phyloP scores from a whole-genome alignment of 352 stramenopile genomes.

The Pythium rhizo-oryzae region DNA sequence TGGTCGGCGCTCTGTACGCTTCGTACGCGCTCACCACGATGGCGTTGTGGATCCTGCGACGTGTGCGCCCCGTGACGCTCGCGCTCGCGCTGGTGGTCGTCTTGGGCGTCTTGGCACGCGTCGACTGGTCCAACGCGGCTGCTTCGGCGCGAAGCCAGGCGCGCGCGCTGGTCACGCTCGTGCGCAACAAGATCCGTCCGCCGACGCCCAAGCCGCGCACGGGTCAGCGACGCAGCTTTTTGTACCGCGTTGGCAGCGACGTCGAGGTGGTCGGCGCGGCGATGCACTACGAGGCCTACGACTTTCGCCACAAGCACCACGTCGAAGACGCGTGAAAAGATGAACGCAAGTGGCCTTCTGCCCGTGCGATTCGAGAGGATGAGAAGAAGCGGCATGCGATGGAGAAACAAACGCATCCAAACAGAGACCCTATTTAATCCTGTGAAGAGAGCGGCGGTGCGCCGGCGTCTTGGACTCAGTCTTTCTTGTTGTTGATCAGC shows the following conservation, averaged over 20 bases:
- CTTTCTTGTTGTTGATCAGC: conserved; percentile 19
- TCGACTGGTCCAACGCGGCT: conserved; percentile 36
- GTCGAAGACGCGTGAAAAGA: background rate
- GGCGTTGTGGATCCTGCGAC: conserved; percentile 23
- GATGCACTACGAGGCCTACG: conserved; percentile 16
- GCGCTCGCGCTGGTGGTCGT: conserved; percentile 45
- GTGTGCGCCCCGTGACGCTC: conserved; percentile 35
- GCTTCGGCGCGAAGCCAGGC: background rate
- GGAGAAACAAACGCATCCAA: no score
- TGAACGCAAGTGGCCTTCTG: background rate
- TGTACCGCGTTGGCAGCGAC: conserved; percentile 23
- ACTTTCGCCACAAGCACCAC: conserved; percentile 15
- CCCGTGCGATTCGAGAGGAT: background rate
- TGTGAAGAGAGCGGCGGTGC: background rate
- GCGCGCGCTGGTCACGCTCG: background rate
- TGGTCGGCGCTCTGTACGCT: conserved; percentile 37
- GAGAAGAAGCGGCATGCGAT: background rate
- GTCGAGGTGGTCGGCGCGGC: conserved; percentile 27
- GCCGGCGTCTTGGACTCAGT: background rate
- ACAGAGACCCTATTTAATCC: conserved; percentile 1
- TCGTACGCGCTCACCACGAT: conserved; percentile 29
- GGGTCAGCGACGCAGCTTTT: conserved; percentile 15
- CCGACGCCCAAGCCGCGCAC: background rate
- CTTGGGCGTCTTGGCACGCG: conserved; percentile 23
- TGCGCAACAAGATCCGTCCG: background rate